These are phyloP conservation scores for Clitopilus passeckerianus DNA, from an alignment of 768 basidiomycete species.

Conservation along the genomic window DNA sequence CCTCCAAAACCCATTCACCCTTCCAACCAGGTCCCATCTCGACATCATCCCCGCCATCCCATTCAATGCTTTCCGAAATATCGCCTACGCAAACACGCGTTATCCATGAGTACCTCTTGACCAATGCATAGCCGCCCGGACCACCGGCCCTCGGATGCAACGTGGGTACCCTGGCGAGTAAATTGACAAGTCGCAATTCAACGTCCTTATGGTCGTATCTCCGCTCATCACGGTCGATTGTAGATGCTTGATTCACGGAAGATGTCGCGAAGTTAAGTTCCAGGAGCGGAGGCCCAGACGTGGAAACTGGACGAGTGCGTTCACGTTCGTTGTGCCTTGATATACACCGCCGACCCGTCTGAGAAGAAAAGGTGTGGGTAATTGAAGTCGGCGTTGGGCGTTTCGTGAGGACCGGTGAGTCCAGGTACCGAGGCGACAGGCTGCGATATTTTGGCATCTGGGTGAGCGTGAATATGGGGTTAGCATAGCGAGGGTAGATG, in stretches of 20 bases:
- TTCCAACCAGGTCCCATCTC: conserved; percentile 66
- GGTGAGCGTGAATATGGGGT: conserved; percentile 29
- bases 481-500: conserved; percentile 37
- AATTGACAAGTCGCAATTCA: conserved; percentile 40
- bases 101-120: conserved; percentile 63
- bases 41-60: conserved; percentile 18
- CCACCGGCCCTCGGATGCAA: conserved; percentile 36
- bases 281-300: not conserved
- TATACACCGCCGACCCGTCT: not conserved
- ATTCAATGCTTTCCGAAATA: conserved; percentile 42
- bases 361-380: not conserved
- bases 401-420: conserved; percentile 5
- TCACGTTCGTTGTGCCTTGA: not conserved
- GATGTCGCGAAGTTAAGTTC: not conserved
- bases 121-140: conserved; percentile 53
- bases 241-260: not conserved
- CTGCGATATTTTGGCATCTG: conserved; percentile 26
- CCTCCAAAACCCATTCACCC: conserved; percentile 79
- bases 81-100: conserved; percentile 25
- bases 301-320: not conserved
- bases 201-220: conserved; percentile 5
- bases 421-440: not conserved
- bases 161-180: conserved; percentile 47
- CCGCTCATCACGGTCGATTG: not conserved
- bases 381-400: conserved; percentile 26